These are phyloP conservation scores for Alternaria incomplexa DNA, from an alignment of 2,329 filamentous ascomycete species.

Conservation along the genomic window DNA sequence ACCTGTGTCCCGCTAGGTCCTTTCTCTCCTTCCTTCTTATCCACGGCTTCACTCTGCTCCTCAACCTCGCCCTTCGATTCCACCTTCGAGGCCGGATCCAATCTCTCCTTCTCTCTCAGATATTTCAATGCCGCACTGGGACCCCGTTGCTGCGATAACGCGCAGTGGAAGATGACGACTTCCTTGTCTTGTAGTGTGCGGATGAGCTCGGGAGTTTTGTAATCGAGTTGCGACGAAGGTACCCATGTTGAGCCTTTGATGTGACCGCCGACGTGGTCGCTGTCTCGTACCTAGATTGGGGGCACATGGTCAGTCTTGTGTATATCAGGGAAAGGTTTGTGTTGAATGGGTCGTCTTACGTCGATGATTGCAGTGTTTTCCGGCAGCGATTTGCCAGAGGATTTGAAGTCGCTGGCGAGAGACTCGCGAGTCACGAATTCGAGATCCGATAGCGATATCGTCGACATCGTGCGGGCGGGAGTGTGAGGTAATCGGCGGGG, in stretches of 20 bases:
- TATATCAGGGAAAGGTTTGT: conserved; percentile 9
- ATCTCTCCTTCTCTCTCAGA: conserved; percentile 69
- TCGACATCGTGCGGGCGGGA: conserved; percentile 29
- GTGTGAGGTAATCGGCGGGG: neutral
- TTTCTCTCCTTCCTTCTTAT: conserved; percentile 19
- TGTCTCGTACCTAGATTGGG: conserved; percentile 91
- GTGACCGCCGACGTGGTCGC: conserved; percentile 89
- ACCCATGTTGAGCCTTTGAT: conserved; percentile 79
- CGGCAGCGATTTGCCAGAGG: conserved; percentile 69
- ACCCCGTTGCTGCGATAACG: conserved; percentile 87
- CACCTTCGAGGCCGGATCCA: conserved; percentile 38
- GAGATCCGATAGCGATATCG: conserved; percentile 66
- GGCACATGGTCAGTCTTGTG: conserved; percentile 59
- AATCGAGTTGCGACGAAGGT: conserved; percentile 75
- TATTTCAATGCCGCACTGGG: conserved; percentile 84
- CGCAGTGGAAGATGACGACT: conserved; percentile 92
- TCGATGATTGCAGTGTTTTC: conserved; percentile 62
- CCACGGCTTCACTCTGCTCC: conserved; percentile 22
- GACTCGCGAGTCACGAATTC: conserved; percentile 69
- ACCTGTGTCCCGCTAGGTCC: conserved; percentile 1
- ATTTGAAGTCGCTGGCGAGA: conserved; percentile 61
- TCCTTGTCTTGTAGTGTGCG: conserved; percentile 77
- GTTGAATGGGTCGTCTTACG: conserved; percentile 28
- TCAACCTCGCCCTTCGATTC: conserved; percentile 22
- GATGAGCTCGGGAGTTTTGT: conserved; percentile 80